A percentile compares a stretch with the other conserved stretches of the same genome.
These are phyloP conservation scores for Exsudoporus frostii DNA, from an alignment of 768 basidiomycete genomes.

Conservation along the genomic window DNA sequence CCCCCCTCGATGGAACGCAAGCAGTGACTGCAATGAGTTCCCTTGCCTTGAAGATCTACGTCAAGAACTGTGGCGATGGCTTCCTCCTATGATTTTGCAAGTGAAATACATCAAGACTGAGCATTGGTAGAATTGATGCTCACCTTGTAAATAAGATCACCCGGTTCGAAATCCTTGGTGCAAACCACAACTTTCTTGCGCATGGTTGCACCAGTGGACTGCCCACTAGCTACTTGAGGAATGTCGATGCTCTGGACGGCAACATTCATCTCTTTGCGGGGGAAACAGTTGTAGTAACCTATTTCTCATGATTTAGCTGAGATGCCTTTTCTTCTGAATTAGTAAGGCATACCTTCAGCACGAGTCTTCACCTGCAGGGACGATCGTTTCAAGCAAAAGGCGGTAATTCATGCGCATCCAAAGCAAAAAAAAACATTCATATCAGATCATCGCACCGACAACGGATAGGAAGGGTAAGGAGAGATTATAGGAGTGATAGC, in stretches of 20 bases:
- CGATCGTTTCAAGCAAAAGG: constrained; percentile 10
- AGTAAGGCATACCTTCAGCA: constrained; percentile 67
- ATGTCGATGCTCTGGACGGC: constrained; percentile 43
- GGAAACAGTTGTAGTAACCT: constrained; percentile 81
- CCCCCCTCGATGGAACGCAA: constrained; percentile 53
- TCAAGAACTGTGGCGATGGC: constrained; percentile 73
- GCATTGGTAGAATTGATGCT: neutral
- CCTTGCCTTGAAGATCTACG: constrained; percentile 61
- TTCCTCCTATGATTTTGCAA: constrained; percentile 52
- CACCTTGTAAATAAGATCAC: constrained; percentile 79
- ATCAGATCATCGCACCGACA: constrained; percentile 53
- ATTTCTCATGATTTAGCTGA: constrained; percentile 21
- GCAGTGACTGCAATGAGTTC: constrained; percentile 73
- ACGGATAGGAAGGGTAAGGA: constrained; percentile 18
- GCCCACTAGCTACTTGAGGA: constrained; percentile 14
- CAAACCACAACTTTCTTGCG: constrained; percentile 57
- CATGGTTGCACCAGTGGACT: constrained; percentile 19
- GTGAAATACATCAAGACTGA: constrained; percentile 2
- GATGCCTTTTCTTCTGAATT: constrained; percentile 2
- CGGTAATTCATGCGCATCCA: constrained; percentile 16
- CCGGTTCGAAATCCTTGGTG: constrained; percentile 62
- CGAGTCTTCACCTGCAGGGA: constrained; percentile 55
- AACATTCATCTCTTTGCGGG: constrained; percentile 69
- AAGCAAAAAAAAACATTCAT: constrained; percentile 41
- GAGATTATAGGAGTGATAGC: constrained; percentile 17